Evolutionary conservation across 495 filamentous ascomycete genomes (phyloP).

Genomic region (Tuber calosporum): DNA sequence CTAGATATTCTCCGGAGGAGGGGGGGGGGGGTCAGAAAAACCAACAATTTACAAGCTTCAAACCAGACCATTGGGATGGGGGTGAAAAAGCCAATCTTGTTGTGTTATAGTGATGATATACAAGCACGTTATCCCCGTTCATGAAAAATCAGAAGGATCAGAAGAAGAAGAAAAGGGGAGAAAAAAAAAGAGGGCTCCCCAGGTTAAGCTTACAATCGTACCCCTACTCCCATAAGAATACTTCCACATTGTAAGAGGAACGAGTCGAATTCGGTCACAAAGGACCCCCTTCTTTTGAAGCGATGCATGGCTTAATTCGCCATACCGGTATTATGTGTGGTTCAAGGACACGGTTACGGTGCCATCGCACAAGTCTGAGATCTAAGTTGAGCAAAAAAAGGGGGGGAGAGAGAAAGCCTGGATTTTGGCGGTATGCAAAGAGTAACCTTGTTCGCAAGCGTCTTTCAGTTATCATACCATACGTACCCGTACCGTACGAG

Average conservation of each 20-base stretch:
- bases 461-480: no score
- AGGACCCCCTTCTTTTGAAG: not conserved
- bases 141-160: not conserved
- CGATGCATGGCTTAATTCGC: not conserved
- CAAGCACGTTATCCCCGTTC: not conserved
- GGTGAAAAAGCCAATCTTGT: not conserved
- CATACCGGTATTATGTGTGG: not conserved
- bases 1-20: not conserved
- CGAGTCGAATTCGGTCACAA: not conserved
- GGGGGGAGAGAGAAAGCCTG: no score
- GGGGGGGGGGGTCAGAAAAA: not conserved
- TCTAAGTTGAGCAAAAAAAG: no score
- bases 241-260: not conserved
- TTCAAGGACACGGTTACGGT: no score
- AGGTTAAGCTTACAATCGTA: not conserved
- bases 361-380: no score
- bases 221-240: no score
- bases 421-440: no score
- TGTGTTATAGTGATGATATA: not conserved
- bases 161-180: not conserved
- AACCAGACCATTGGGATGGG: not conserved
- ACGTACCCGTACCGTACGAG: no score
- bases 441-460: no score
- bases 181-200: not conserved
- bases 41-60: not conserved